Conservation (phyloP, 257 asterid genomes). For the Penstemon eatonii region DNA sequence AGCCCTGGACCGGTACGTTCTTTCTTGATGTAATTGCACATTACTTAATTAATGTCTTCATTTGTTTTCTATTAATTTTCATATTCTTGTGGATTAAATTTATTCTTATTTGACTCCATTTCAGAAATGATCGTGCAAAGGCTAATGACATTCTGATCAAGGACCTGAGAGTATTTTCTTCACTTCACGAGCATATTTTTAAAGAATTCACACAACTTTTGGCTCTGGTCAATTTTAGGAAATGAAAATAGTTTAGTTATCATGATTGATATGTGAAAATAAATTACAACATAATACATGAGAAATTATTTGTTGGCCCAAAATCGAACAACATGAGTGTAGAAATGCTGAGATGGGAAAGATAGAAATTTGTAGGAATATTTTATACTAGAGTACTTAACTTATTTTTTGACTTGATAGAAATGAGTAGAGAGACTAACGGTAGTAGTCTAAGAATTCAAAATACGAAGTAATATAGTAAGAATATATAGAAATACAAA, state of each 20-base stretch:
- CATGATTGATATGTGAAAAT: not conserved
- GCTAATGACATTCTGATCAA: conserved; percentile 62
- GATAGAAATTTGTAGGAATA: too few species aligned
- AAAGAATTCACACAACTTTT: conserved; percentile 66
- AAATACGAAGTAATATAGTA: too few species aligned
- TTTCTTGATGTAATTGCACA: not conserved
- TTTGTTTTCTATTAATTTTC: not conserved
- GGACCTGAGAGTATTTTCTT: conserved; percentile 59
- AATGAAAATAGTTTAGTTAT: not conserved
- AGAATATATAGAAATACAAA: too few species aligned
- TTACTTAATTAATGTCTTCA: too few species aligned
- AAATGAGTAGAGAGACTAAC: too few species aligned
- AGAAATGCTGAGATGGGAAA: too few species aligned
- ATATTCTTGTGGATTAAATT: not conserved
- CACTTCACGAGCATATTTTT: conserved; percentile 60
- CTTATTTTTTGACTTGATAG: too few species aligned
- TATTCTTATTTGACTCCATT: not conserved
- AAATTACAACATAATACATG: too few species aligned
- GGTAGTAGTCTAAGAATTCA: too few species aligned
- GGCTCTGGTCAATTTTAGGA: conserved; percentile 65
- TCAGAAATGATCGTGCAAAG: conserved; percentile 61
- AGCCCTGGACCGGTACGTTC: conserved; percentile 24
- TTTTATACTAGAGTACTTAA: too few species aligned
- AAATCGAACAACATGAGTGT: too few species aligned
- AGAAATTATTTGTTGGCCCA: too few species aligned